A percentile compares a stretch with the other conserved stretches of the same genome.
Conservation (phyloP, 345 rosid species). For the Heritiera fomes region DNA sequence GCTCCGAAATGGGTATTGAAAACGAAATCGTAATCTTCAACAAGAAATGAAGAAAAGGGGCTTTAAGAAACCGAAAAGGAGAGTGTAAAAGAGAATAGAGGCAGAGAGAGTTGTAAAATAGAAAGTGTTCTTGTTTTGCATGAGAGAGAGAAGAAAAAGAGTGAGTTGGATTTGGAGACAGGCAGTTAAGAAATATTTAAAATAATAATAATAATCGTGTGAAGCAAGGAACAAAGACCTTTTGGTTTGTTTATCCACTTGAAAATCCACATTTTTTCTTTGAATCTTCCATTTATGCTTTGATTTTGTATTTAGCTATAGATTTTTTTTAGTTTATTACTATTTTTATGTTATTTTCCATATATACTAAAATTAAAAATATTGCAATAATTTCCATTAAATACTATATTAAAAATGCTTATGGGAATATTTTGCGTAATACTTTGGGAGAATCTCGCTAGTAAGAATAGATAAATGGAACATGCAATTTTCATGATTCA, state of each 20-base stretch:
- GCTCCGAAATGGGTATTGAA: conserved; percentile 1
- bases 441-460: background rate
- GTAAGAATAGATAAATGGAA: background rate
- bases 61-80: conserved; percentile 9
- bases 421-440: background rate
- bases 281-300: too few species aligned
- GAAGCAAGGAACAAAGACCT: background rate
- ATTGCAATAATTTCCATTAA: background rate
- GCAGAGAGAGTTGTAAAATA: background rate
- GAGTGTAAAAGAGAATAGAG: background rate
- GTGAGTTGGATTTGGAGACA: conserved; percentile 19
- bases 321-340: too few species aligned
- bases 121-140: background rate
- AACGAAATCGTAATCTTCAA: conserved; percentile 14
- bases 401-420: too few species aligned
- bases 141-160: background rate
- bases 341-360: too few species aligned
- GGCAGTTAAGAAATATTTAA: conserved; percentile 4
- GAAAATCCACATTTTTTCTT: too few species aligned
- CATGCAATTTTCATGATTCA: background rate
- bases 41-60: background rate
- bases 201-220: background rate
- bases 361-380: background rate
- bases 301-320: too few species aligned
- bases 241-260: too few species aligned